Percentiles rank a stretch among this genome's conserved stretches.
Conservation (phyloP, 2,329 filamentous ascomycete species). For the Raffaelea deltoideospora region DNA sequence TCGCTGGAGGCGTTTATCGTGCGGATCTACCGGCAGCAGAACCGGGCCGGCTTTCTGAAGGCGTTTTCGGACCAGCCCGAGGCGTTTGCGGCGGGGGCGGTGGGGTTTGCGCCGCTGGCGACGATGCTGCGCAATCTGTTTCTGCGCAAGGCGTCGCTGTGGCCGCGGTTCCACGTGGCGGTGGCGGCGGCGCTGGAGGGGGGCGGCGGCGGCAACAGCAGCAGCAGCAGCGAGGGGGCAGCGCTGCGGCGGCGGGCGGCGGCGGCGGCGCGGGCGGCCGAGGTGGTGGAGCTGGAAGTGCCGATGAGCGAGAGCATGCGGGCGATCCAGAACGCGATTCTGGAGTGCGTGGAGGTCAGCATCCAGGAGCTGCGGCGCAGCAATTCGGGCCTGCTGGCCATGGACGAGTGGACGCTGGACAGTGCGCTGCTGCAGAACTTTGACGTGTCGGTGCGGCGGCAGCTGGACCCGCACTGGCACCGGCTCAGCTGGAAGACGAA, state of each 20-base stretch:
- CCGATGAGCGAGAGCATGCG: conserved; percentile 92
- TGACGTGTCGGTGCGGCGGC: conserved; percentile 71
- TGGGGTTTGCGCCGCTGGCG: conserved; percentile 73
- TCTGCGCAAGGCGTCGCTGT: conserved; percentile 72
- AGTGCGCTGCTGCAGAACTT: conserved; percentile 88
- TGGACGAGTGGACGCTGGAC: conserved; percentile 94
- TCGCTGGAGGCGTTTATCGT: conserved; percentile 91
- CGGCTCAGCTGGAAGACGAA: conserved; percentile 87
- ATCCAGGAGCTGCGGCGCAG: conserved; percentile 87
- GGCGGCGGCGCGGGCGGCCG: conserved; percentile 86
- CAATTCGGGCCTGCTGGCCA: conserved; percentile 76
- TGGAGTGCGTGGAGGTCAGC: conserved; percentile 92
- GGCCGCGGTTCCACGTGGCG: conserved; percentile 84
- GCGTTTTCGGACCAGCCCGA: conserved; percentile 92
- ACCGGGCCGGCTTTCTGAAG: conserved; percentile 86
- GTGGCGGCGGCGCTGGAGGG: conserved; percentile 84
- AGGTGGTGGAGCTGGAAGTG: conserved; percentile 93
- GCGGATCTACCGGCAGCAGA: conserved; percentile 84
- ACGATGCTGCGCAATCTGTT: conserved; percentile 91
- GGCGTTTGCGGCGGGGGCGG: conserved; percentile 69
- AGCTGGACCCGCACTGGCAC: conserved; percentile 95
- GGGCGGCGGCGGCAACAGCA: too few species aligned
- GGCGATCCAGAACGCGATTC: conserved; percentile 82
- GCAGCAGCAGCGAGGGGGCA: too few species aligned
- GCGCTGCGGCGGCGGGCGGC: too few species aligned